These are phyloP conservation scores for Saturnispora besseyi DNA, from an alignment of 805 yeast species.

Conservation along the genomic window DNA sequence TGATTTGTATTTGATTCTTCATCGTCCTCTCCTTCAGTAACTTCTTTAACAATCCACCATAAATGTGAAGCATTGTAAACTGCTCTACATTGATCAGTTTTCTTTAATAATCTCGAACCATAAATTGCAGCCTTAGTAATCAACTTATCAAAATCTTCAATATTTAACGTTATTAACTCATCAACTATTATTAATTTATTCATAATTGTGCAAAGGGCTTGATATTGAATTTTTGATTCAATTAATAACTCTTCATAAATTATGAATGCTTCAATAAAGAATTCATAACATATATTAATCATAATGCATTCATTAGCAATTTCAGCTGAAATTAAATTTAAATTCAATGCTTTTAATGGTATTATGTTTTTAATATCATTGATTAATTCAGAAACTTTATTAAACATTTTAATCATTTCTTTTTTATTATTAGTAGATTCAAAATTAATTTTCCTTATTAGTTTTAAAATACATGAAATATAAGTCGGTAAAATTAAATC, in stretches of 20 bases:
- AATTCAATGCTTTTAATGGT: constrained; percentile 30
- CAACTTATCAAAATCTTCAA: constrained; percentile 70
- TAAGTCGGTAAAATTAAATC: constrained; percentile 65
- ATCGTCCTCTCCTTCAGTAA: constrained; percentile 26
- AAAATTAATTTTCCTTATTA: constrained; percentile 37
- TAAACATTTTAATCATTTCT: constrained; percentile 40
- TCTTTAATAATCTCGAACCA: constrained; percentile 80
- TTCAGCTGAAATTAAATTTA: constrained; percentile 58
- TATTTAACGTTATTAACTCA: constrained; percentile 28
- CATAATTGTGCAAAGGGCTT: constrained; percentile 37
- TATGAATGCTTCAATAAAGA: constrained; percentile 79
- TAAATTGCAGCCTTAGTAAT: constrained; percentile 81
- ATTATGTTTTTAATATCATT: constrained; percentile 49
- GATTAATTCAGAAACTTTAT: constrained; percentile 59
- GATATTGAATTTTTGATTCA: constrained; percentile 42
- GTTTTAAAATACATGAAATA: constrained; percentile 48
- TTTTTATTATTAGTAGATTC: constrained; percentile 15
- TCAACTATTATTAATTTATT: constrained; percentile 37
- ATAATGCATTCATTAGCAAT: constrained; percentile 70
- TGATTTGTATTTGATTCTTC: constrained; percentile 6
- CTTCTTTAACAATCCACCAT: constrained; percentile 80
- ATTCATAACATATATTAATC: constrained; percentile 74
- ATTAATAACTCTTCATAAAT: constrained; percentile 61
- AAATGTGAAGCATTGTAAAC: constrained; percentile 82
- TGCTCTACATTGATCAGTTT: constrained; percentile 91